phyloP scores from a whole-genome alignment of 2,329 filamentous ascomycete genomes.

The Dothistroma pini region DNA sequence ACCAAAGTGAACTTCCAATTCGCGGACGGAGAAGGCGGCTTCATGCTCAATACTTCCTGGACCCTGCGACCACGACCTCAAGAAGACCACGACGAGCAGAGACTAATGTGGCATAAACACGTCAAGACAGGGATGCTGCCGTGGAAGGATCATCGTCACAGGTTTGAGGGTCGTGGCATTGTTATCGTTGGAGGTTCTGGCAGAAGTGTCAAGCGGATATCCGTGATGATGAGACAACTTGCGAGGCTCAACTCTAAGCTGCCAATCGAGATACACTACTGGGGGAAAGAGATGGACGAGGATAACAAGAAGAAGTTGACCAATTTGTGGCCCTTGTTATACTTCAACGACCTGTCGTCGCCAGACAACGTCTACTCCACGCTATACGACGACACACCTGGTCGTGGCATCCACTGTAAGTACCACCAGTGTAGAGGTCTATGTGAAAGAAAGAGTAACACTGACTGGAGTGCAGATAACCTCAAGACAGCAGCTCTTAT shows the following conservation, averaged over 20 bases:
- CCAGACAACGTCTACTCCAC: conserved; percentile 23
- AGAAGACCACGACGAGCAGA: conserved; percentile 16
- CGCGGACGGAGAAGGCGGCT: conserved; percentile 7
- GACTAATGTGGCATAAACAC: conserved; percentile 23
- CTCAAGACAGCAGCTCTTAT: conserved; percentile 37
- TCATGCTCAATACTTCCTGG: conserved; percentile 13
- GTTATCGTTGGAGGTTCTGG: conserved; percentile 33
- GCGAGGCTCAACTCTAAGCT: conserved; percentile 20
- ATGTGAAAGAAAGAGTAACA: background rate
- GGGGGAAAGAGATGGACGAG: conserved; percentile 28
- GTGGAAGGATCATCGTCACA: conserved; percentile 16
- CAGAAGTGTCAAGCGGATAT: conserved; percentile 26
- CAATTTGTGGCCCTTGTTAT: conserved; percentile 22
- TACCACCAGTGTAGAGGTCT: background rate
- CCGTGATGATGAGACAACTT: conserved; percentile 18
- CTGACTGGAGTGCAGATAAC: conserved; percentile 28
- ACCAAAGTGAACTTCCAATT: conserved; percentile 17
- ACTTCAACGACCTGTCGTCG: conserved; percentile 32
- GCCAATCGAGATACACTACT: conserved; percentile 35
- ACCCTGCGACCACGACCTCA: conserved; percentile 8
- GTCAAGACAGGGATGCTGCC: conserved; percentile 21
- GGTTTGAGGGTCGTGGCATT: conserved; percentile 32
- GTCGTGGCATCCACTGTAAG: conserved; percentile 7
- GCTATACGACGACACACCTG: conserved; percentile 11
- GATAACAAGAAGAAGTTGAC: conserved; percentile 18